Evolutionary conservation across 2,329 filamentous ascomycete species (phyloP), one percentile per base, ranked within the genome.

Genomic region (Teratosphaeria nubilosa): DNA sequence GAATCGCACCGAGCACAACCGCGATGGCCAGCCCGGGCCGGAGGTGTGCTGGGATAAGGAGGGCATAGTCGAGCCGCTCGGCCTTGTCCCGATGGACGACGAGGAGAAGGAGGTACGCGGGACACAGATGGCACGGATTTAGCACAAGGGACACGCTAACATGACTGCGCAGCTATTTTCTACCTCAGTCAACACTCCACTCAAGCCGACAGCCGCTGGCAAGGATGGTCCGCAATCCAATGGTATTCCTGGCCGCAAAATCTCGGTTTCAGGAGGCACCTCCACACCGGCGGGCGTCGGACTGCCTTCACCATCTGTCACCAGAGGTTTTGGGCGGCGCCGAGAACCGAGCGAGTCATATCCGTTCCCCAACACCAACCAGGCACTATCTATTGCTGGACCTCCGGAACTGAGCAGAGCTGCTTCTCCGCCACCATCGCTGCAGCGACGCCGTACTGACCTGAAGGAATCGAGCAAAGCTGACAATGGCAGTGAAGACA

Each of bases 41-140:
- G 90, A 94, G 62, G 83, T 92, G 50, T 97, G 91, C 73, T 99
- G 92, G 94, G 89, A 95, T 69, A 75, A 82, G 59, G 80, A 81
- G 60, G 90, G 88, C 25, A 80, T 81, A 56, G 80, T 84, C 51
- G 81, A 83, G 63, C 90, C 91, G 6, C 78, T 96, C 63, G 85
- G 84, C 31, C 72, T 96, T 63, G 80, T 83, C 61, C 85, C 88
- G 51, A 84, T 95, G 83, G 82, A 78, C 32, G 82, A 86, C 53
- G 82, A 85, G 56, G 84, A 86, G 73, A 82, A 77, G 75, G 82
- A 86, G 76, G 84, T 86, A 70, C 24, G 66, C 63, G 50, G 24
- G 13, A 41, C 22, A 16, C 24, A 10, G n/a, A 41, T 3, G 24
- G 53, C 22, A 45, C 24, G 16, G 24, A n/a, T 50, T 31, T 45